Percentiles rank a stretch among this genome's conserved stretches.
Evolutionary conservation across 2,329 filamentous ascomycete genomes (phyloP).

Genomic region (Neurospora crassa): DNA sequence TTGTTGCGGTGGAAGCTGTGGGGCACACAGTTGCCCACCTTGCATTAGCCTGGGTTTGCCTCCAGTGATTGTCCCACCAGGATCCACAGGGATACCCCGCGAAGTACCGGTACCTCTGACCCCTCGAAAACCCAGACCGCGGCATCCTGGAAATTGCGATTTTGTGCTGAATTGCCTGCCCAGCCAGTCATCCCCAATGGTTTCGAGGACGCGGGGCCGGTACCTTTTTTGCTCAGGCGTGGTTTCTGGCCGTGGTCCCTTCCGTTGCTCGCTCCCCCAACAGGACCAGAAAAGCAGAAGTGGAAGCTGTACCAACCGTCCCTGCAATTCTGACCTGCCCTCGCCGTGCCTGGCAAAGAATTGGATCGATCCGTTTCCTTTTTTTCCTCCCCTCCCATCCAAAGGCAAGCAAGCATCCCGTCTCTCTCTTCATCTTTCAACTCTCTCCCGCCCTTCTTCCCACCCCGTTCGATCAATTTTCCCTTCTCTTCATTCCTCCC

Average conservation of each 20-base stretch:
- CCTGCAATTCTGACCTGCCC: background rate
- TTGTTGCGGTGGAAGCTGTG: background rate
- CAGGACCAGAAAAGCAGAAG: background rate
- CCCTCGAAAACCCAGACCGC: constrained; percentile 12
- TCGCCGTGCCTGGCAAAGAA: background rate
- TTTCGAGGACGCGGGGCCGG: constrained; percentile 15
- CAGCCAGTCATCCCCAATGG: constrained; percentile 20
- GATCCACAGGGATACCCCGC: constrained; percentile 6
- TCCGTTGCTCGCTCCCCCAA: constrained; percentile 1
- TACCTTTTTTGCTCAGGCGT: constrained; percentile 3
- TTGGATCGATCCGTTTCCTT: constrained; percentile 10
- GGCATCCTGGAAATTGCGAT: constrained; percentile 5
- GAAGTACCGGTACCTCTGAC: constrained; percentile 22
- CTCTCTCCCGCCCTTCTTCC: constrained; percentile 4
- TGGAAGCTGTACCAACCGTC: background rate
- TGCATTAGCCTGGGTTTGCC: constrained; percentile 1
- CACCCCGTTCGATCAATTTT: background rate
- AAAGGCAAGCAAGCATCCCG: constrained; percentile 7
- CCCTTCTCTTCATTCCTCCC: constrained; percentile 2
- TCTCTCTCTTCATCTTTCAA: constrained; percentile 4
- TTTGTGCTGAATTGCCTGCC: background rate
- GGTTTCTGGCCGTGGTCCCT: background rate
- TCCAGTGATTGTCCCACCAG: constrained; percentile 3
- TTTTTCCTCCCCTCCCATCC: constrained; percentile 8
- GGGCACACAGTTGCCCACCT: background rate